A percentile compares a stretch with the other conserved stretches of the same genome.
phyloP scores from a whole-genome alignment of 1,284 basidiomycete species.

The Cryptococcus sp. region DNA sequence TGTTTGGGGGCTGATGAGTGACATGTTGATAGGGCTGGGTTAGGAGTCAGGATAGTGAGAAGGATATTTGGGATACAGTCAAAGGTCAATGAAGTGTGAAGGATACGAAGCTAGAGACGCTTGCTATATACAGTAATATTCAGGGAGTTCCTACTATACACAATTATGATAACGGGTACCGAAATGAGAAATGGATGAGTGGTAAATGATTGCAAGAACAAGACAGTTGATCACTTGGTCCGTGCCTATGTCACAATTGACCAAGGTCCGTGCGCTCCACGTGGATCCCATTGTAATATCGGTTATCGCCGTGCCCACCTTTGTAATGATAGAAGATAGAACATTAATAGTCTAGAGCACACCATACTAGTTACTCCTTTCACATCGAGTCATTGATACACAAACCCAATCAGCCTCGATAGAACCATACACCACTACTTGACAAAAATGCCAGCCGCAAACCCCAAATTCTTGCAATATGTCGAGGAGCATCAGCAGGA shows the following conservation, averaged over 20 bases:
- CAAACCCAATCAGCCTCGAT: background rate
- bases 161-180: background rate
- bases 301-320: background rate
- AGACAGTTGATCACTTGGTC: background rate
- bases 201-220: background rate
- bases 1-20: background rate
- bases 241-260: background rate
- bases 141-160: too few relatives aligned
- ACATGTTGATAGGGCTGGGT: background rate
- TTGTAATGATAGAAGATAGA: background rate
- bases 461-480: conserved; percentile 56
- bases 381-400: background rate
- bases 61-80: too few relatives aligned
- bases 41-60: too few relatives aligned
- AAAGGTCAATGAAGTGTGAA: too few relatives aligned
- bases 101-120: too few relatives aligned
- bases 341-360: too few relatives aligned
- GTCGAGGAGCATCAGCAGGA: conserved; percentile 66
- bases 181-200: background rate
- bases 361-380: background rate
- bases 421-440: conserved; percentile 5
- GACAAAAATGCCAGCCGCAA: conserved; percentile 43
- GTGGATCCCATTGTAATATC: background rate
- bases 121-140: background rate
- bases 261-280: background rate